Conservation (phyloP, 352 stramenopile genomes). For the Globisporangium middletonii region DNA sequence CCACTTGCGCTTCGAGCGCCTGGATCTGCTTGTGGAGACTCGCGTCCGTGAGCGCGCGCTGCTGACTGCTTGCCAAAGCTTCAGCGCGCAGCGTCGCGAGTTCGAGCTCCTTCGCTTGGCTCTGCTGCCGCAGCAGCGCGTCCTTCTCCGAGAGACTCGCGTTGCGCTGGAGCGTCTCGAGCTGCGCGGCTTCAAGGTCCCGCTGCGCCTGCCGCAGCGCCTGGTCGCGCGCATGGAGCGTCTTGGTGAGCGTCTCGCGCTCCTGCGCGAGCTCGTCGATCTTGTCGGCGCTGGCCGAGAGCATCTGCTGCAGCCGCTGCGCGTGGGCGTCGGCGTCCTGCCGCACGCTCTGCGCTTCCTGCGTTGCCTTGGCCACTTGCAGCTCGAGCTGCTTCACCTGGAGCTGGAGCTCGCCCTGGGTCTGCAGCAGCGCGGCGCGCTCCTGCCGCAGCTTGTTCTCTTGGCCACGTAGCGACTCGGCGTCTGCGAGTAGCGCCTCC, state of each 20-base stretch:
- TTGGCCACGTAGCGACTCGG: conserved; percentile 31
- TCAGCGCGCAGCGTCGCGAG: conserved; percentile 29
- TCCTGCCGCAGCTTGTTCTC: conserved; percentile 51
- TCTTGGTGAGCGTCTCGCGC: conserved; percentile 28
- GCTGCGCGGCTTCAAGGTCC: conserved; percentile 30
- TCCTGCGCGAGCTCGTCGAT: conserved; percentile 41
- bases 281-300: conserved; percentile 28
- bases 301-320: conserved; percentile 37
- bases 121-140: conserved; percentile 26
- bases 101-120: conserved; percentile 30
- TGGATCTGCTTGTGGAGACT: conserved; percentile 13
- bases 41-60: conserved; percentile 18
- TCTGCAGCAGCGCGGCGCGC: conserved; percentile 37
- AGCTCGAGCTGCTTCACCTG: conserved; percentile 36
- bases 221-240: conserved; percentile 29
- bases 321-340: conserved; percentile 38
- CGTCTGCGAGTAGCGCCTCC: conserved; percentile 45
- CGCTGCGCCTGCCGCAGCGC: conserved; percentile 39
- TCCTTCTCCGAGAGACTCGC: conserved; percentile 31
- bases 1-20: conserved; percentile 16
- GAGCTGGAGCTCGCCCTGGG: conserved; percentile 28
- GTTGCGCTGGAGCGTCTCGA: conserved; percentile 38
- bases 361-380: conserved; percentile 34
- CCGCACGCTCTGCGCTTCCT: conserved; percentile 44
- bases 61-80: conserved; percentile 10